Base-by-base conservation (phyloP, 2,329 filamentous ascomycete species). In the Penicillium sp. region DNA sequence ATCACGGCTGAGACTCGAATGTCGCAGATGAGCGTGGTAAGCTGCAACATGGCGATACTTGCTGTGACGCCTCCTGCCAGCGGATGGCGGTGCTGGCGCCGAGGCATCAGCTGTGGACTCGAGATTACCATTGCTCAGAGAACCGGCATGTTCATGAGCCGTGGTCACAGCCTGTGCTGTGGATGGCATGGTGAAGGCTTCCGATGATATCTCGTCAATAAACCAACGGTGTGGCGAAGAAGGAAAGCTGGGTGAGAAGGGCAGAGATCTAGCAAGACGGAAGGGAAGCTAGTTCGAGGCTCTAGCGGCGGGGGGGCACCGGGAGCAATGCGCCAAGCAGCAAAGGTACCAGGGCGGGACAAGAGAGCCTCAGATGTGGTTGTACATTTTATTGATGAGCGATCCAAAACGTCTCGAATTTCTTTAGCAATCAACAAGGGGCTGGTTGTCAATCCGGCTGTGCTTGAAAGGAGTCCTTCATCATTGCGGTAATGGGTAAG, bases 41-140 rank as follows among this genome's bases (percentile, higher is more conserved):
- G 90, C 90, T 50, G 87, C 88, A 54, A 95, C 83, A 80, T 98
- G 93, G 57, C 89, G 86, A 73, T 97, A 97, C 68, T 90, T 93
- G 61, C 73, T 79, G 49, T 75, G 74, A 28, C 42, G 42, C 36
- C 35, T 43, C 48, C 71, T 56, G 35, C 46, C 53, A 28, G 44
- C 9, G 67, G 66, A 38, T 37, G 47, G 26, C 43, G 50, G 25
- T 47, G 33, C 47, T 9, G 39, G 12, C 9, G 25, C 35, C 9
- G 44, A 45, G 18, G 39, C 25, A 32, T 49, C 37, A 28, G 41
- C 32, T 37, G 44, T 36, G 27, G 53, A 41, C 25, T 29, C 44
- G 18, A 43, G 26, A 43, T 43, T 37, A 45, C 51, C 51, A 32
- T 59, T 48, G 9, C 36, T 34, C 11, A 32, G 27, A 29, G 44